These are phyloP conservation scores for Synchytrium microbalum DNA, from an alignment of 371 early-diverging fungal species.

Conservation along the genomic window DNA sequence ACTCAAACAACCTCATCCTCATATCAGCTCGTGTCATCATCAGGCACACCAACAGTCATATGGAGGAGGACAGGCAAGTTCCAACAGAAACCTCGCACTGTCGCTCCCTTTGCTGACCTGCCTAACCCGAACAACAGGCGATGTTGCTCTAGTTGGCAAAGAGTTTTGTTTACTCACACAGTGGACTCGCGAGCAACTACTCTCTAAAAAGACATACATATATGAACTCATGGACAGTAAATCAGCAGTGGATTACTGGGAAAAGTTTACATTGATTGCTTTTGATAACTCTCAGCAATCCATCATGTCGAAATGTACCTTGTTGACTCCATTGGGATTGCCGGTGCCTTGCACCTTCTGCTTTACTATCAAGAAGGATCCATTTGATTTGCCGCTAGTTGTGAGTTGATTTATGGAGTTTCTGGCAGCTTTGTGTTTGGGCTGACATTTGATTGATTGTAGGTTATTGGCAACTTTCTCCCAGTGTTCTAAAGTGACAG, in stretches of 20 bases:
- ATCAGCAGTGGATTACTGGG: conserved; percentile 88
- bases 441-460: no score
- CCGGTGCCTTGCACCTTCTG: conserved; percentile 83
- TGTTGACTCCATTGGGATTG: conserved; percentile 37
- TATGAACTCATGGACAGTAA: conserved; percentile 84
- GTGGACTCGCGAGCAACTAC: conserved; percentile 70
- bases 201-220: conserved; percentile 63
- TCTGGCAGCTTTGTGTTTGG: no score
- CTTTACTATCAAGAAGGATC: conserved; percentile 85
- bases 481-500: no score
- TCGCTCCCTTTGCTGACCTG: no score
- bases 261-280: conserved; percentile 77
- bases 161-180: conserved; percentile 82
- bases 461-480: no score
- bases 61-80: conserved; percentile 90
- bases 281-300: conserved; percentile 80
- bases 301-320: conserved; percentile 66
- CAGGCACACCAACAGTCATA: conserved; percentile 92
- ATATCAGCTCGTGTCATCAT: no score
- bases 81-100: no score
- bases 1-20: no score
- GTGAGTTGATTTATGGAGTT: no score
- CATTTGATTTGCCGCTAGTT: conserved; percentile 80
- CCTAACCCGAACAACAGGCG: no score
- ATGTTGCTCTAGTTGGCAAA: conserved; percentile 82